Base-by-base conservation (phyloP, 208 protist species). In the Naegleria lovaniensis region DNA sequence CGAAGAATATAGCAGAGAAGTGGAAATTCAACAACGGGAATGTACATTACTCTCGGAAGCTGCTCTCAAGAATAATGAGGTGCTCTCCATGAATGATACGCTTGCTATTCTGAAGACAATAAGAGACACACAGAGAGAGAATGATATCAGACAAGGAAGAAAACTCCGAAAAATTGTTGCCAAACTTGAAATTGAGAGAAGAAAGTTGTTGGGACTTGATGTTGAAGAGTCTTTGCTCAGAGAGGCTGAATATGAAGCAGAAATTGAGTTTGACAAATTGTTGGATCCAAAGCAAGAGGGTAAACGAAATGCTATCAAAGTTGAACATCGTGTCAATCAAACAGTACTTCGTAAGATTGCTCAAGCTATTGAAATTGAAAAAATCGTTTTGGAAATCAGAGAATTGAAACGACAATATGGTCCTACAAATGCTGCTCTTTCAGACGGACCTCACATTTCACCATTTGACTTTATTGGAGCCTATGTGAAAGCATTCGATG, bases 261-360 rank as follows among this genome's bases (percentile, higher is more conserved):
- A 67, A 67, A 38, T 85, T 43, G n/a, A 40, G 15, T 85, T 85
- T 85, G 79, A 85, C 2, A 39, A 33, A 43, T 85, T 85, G 22
- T 22, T 85, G 15, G 36, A 85, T 85, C 6, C 41, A 25, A 33
- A 85, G 25, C 13, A 85, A 85, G 7, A 43, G 15, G 19, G 55
- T 19, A 7, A 85, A 43, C 15, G 38, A 43, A 39, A 43, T 36
- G 9, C 13, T 43, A 43, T 43, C 15, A 39, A 43, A 43, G 5
- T 85, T 85, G 79, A 85, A 43, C 38, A 85, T 2, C n/a, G n/a
- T 85, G n/a, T 85, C 11, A 85, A 43, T 43, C 38, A 85, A 43
- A 85, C 79, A 36, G 22, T 43, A n/a, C 41, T 85, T 25, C n/a
- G 79, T 43, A 85, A 85, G 22, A 85, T 85, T 85, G 79, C 79